Percentiles rank a stretch among this genome's conserved stretches.
These are phyloP conservation scores for Gentiana dahurica DNA, from an alignment of 257 asterid species.

Conservation along the genomic window DNA sequence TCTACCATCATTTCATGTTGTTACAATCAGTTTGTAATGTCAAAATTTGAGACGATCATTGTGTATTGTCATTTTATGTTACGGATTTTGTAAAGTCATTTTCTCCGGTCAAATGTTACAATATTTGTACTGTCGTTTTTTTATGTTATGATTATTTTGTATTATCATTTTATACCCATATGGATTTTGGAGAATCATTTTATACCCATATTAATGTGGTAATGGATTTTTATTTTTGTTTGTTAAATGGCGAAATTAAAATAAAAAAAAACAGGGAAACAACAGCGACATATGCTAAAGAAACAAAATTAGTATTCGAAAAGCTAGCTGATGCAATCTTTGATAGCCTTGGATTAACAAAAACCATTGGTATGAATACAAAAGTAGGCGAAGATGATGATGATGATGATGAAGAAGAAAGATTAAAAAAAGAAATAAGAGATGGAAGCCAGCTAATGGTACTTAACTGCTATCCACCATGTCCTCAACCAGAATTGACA, in stretches of 20 bases:
- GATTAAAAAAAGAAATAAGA: conserved; percentile 10
- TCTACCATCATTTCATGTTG: no score
- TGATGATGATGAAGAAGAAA: not conserved
- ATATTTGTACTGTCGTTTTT: not conserved
- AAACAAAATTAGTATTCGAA: conserved; percentile 16
- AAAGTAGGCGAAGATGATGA: not conserved
- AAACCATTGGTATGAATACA: not conserved
- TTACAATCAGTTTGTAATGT: no score
- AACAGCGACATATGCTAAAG: conserved; percentile 10
- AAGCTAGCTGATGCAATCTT: conserved; percentile 20
- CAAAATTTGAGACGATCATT: no score
- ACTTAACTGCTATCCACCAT: conserved; percentile 21
- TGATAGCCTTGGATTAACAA: conserved; percentile 24
- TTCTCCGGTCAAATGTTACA: no score
- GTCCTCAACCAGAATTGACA: conserved; percentile 33
- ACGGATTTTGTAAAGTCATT: no score
- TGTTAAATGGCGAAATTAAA: no score
- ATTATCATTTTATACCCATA: no score
- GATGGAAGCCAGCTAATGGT: conserved; percentile 31
- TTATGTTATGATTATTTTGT: not conserved
- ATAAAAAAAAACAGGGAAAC: conserved; percentile 11
- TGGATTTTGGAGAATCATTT: no score
- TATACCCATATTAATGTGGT: no score
- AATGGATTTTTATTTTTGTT: no score
- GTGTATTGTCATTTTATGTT: no score